Conservation (phyloP, 768 basidiomycete genomes). For the Trametes villosa region DNA sequence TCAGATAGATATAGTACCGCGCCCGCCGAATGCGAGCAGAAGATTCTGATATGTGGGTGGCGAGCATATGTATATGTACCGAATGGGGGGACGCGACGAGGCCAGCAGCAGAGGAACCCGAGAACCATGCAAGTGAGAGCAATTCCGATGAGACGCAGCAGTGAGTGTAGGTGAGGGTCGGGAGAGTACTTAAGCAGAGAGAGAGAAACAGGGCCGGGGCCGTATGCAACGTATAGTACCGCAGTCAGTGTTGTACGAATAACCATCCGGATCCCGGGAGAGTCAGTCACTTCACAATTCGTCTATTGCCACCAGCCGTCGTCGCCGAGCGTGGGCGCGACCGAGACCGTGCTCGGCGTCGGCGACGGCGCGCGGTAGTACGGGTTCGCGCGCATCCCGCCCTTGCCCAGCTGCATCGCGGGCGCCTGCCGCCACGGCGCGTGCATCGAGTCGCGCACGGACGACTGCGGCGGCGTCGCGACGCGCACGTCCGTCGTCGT, state of each 20-base stretch:
- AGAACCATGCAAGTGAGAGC: constrained; percentile 21
- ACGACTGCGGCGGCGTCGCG: constrained; percentile 54
- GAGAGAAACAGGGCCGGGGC: neutral
- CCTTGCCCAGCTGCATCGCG: constrained; percentile 47
- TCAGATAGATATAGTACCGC: constrained; percentile 3
- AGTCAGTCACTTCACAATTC: neutral
- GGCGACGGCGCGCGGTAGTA: constrained; percentile 60
- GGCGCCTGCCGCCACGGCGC: constrained; percentile 43
- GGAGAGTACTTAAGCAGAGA: neutral
- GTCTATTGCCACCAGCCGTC: constrained; percentile 80
- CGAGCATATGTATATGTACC: constrained; percentile 13
- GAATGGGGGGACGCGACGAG: neutral
- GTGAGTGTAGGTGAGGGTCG: neutral
- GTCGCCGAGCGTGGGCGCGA: constrained; percentile 66
- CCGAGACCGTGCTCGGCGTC: constrained; percentile 75
- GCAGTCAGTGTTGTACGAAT: constrained; percentile 1
- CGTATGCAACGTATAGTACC: neutral
- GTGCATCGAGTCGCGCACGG: constrained; percentile 78
- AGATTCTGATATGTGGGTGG: too few species aligned
- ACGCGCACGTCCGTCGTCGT: constrained; percentile 44
- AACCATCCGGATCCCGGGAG: neutral
- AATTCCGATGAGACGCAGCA: constrained; percentile 17
- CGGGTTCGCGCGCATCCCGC: constrained; percentile 34
- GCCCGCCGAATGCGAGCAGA: too few species aligned
- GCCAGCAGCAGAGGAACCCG: constrained; percentile 11